These are phyloP conservation scores for Trichoderma simmonsii DNA, from an alignment of 2,329 filamentous ascomycete species.

Conservation along the genomic window DNA sequence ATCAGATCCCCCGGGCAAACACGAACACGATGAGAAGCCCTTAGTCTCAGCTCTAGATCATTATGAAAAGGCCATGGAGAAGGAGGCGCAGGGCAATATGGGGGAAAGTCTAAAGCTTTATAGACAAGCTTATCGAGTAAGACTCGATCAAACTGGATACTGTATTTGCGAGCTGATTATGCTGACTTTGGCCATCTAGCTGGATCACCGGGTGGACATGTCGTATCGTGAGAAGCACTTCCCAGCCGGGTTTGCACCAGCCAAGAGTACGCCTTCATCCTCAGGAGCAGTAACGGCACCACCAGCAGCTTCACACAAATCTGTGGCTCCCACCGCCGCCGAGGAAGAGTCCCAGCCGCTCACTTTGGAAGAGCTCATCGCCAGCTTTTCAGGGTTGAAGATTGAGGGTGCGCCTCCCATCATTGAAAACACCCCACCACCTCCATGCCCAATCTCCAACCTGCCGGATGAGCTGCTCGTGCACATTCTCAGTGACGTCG, in stretches of 20 bases:
- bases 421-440: conserved; percentile 68
- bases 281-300: conserved; percentile 27
- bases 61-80: conserved; percentile 88
- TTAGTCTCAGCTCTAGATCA: conserved; percentile 76
- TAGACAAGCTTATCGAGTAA: conserved; percentile 81
- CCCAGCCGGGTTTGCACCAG: conserved; percentile 48
- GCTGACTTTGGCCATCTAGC: conserved; percentile 42
- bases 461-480: conserved; percentile 82
- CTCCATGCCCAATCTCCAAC: conserved; percentile 73
- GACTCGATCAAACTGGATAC: neutral
- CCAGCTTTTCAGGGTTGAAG: conserved; percentile 66
- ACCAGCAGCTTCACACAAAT: conserved; percentile 22
- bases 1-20: conserved; percentile 16
- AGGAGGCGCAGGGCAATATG: conserved; percentile 77
- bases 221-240: conserved; percentile 91
- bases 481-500: conserved; percentile 72
- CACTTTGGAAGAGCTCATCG: conserved; percentile 66
- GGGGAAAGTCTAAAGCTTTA: conserved; percentile 88
- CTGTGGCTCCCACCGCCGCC: conserved; percentile 15
- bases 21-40: neutral
- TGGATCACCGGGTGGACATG: conserved; percentile 81
- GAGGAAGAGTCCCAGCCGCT: conserved; percentile 37
- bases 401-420: conserved; percentile 66
- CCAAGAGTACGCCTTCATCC: conserved; percentile 40
- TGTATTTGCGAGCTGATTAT: neutral